phyloP scores from a whole-genome alignment of 116 monocot species.

The Papilionanthe hybrid region DNA sequence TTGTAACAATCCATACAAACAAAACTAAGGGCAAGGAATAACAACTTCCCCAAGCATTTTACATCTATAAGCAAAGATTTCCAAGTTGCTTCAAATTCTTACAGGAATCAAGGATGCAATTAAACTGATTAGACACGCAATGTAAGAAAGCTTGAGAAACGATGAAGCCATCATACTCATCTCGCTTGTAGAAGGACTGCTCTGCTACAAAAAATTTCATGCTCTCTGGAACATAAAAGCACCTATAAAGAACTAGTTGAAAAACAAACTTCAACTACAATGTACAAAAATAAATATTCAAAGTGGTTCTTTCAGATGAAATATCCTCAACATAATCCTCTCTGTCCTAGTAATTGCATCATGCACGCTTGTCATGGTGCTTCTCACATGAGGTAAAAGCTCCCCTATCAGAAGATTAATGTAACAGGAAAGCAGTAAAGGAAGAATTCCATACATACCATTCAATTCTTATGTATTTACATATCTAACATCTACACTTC shows the following conservation, averaged over 20 bases:
- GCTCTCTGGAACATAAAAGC: background rate
- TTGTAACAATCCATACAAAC: background rate
- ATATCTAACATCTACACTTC: too few species aligned
- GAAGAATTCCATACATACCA: too few species aligned
- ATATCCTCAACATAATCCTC: constrained; percentile 75
- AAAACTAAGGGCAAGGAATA: background rate
- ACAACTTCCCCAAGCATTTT: background rate
- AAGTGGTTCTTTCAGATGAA: constrained; percentile 91
- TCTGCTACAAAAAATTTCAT: background rate
- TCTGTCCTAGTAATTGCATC: constrained; percentile 81
- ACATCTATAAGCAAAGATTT: background rate
- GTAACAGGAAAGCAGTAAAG: too few species aligned
- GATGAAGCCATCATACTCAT: background rate
- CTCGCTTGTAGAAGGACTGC: background rate
- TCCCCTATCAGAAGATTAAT: constrained; percentile 67
- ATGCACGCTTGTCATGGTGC: constrained; percentile 57
- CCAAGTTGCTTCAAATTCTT: background rate
- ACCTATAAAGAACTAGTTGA: background rate
- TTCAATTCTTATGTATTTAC: too few species aligned
- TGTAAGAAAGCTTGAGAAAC: background rate
- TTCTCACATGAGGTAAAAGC: constrained; percentile 72
- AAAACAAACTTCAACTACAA: background rate
- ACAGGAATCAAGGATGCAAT: background rate
- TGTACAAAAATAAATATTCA: constrained; percentile 12
- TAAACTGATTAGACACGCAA: background rate